Base-by-base conservation (phyloP, 768 basidiomycete species). In the Termitomyces sp. region DNA sequence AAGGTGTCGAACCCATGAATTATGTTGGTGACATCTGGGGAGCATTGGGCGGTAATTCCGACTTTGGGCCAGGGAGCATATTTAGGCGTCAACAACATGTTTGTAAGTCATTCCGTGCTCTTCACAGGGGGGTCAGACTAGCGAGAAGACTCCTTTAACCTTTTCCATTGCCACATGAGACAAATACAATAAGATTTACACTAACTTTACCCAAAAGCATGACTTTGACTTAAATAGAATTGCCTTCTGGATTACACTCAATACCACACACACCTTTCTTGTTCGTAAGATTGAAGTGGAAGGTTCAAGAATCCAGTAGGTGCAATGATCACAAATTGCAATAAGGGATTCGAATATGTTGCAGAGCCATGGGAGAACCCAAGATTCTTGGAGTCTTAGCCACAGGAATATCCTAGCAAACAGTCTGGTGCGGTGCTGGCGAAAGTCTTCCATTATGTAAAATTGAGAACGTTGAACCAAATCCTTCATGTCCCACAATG, bases 21-120 rank as follows among this genome's bases (percentile, higher is more conserved):
- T 61, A 61, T 32, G 54, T 61, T 30, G 60, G 60, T 22, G 60
- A 61, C 46, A 61, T 61, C 13, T 49, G 53, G 33, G 60, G 60
- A 13, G 55, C 60, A 3, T 57, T 61, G n/a, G 60, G 60, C 10
- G 60, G 60, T 33, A 55, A 46, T 7, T 56, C 60, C 9, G 60
- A 57, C 18, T 61, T 61, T 38, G 60, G 60, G 20, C 60, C 60
- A 40, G 60, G 60, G 11, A 47, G 38, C 33, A 46, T 51, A 4
- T 52, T 28, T n/a, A 16, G 24, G 18, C 22, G 24, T 8, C 18
- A 36, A 18, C n/a, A 26, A 10, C 22, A 36, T 52, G 51, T 28
- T 26, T 6, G 24, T 1, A 35, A 51, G 36, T 38, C 36, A 10
- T 52, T 38, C 36, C 51, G 24, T 38, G 18, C 51, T 24, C 24